A percentile compares a stretch with the other conserved stretches of the same genome.
phyloP scores from a whole-genome alignment of 345 rosid genomes.

The Turritis glabra region DNA sequence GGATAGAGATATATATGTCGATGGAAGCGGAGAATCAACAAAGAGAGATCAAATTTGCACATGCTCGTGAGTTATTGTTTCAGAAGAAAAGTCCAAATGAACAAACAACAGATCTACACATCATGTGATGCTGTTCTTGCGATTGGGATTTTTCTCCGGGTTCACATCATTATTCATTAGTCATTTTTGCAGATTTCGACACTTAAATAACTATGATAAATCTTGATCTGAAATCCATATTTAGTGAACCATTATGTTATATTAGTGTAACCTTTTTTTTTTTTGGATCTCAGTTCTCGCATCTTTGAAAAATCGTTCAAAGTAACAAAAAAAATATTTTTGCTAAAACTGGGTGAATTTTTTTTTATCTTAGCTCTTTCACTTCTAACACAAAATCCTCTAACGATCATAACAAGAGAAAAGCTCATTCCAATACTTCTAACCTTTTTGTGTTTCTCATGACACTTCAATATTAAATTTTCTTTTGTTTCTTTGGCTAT shows the following conservation, averaged over 20 bases:
- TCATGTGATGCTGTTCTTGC: constrained; percentile 31
- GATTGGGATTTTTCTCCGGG: background rate
- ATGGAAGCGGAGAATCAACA: constrained; percentile 42
- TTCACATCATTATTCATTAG: background rate
- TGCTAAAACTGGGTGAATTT: background rate
- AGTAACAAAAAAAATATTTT: no score
- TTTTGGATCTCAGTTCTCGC: no score
- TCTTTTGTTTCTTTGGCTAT: background rate
- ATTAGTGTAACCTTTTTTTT: no score
- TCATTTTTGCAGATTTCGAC: background rate
- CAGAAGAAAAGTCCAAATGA: constrained; percentile 23
- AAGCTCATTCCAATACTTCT: background rate
- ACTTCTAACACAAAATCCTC: background rate
- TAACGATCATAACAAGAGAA: background rate
- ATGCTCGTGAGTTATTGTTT: constrained; percentile 20
- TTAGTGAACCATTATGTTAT: no score
- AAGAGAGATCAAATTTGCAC: constrained; percentile 33
- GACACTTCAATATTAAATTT: background rate
- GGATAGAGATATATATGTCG: constrained; percentile 28
- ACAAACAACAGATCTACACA: constrained; percentile 12
- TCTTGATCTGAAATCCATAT: background rate
- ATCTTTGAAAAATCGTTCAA: no score
- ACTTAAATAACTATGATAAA: background rate
- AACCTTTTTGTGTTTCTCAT: background rate
- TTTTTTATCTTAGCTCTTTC: background rate